Base-by-base conservation (phyloP, 2,329 filamentous ascomycete genomes). In the Dothideomycetes sp. region DNA sequence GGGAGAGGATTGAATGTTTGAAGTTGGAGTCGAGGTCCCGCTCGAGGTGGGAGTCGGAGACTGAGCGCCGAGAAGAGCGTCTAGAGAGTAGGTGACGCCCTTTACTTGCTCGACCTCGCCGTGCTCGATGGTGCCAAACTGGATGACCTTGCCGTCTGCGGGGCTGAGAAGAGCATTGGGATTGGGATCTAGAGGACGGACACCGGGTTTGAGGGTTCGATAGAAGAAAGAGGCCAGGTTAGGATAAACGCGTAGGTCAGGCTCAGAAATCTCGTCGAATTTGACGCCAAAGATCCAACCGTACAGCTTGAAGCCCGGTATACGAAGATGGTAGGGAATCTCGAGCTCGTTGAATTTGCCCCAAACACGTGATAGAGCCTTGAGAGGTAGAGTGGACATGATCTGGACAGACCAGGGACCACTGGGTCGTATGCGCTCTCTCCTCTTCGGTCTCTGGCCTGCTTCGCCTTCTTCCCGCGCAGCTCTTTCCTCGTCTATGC, bases 61-160 rank as follows among this genome's bases (percentile, higher is more conserved):
- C 40, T 60, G 42, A 49, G 61, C 61, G 37, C 91, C 91, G 2
- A 98, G 73, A 2, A 98, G 73, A 5, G 91, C 88, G 57, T 98
- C 91, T 40, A 98, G 75, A 49, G 81, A 94, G 63, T 98, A 98
- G 1, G 91, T 98, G 72, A 98, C 91, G 44, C 91, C 91, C 64
- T 98, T 98, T 47, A 98, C 89, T 64, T 98, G 91, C 60, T 98
- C 91, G 32, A 98, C 93, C 55, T 95, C 86, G 35, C 89, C 88
- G 52, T 88, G 79, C 53, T 93, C 82, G 42, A 98, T 95, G 51
- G 79, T 79, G 9, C 91, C 91, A 51, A 87, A 95, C 53, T 96
- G 89, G 18, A 98, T 74, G 34, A 98, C 74, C 47, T 83, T 82
- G 34, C 91, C 91, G 59, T 98, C 91, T 4, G 91, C 78, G 1